Base-by-base conservation (phyloP, 2,329 filamentous ascomycete species). In the Fusarium citri region DNA sequence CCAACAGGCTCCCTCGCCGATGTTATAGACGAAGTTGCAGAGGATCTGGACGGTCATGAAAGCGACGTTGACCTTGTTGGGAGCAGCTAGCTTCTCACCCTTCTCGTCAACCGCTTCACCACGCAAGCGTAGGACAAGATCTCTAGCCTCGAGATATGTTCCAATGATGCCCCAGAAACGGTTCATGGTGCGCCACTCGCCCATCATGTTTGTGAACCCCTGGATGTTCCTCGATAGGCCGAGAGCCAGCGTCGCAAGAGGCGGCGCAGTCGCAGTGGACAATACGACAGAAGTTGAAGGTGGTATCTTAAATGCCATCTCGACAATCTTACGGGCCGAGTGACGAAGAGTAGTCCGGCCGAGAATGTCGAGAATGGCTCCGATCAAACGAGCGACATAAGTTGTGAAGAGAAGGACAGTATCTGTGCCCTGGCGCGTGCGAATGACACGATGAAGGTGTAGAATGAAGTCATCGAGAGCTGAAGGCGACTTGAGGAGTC, bases 1-100 rank as follows among this genome's bases (percentile, higher is more conserved):
- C 82, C 92, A 97, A 18, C 92, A 92, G 41, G 87, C 86, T 81
- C 97, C 98, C 83, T 99, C 96, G 42, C 95, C 85, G 2, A 88
- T 81, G 80, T 98, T 94, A 83, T 92, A 97, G 12, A 42, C 83
- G 77, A 12, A 91, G 80, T 78, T 92, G 92, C 14, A 88, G 85
- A 85, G 69, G 22, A 97, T 87, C 78, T 96, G 92, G 9, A 87
- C 82, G 79, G 89, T 91, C 23, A 88, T 87, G 47, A 97, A 81
- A 34, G 78, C 70, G 11, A 77, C 77, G 66, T 83, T 84, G 61
- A 84, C 76, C 14, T 65, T 69, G 37, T 64, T 64, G 5, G 74
- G 67, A 81, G 84, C 69, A 34, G 68, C 72, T 14, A 72, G 67
- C 40, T 66, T 67, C 47, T 72, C 55, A n/a, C 60, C 69, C n/a